Base-by-base conservation (phyloP, 2,329 filamentous ascomycete species). In the Aspergillus terreus region DNA sequence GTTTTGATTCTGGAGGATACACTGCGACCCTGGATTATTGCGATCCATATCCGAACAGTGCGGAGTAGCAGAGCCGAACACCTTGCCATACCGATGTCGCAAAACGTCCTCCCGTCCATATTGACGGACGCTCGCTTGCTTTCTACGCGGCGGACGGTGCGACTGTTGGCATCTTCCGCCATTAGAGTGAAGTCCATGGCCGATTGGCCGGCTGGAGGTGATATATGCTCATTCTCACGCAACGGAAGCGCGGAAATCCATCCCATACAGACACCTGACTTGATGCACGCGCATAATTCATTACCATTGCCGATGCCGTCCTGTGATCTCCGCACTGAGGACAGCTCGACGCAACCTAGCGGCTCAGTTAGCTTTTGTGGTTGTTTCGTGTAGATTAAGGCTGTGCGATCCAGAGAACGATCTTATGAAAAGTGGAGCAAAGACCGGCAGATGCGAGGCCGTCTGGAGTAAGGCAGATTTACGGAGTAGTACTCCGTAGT, bases 371-470 rank as follows among this genome's bases (percentile, higher is more conserved):
- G 43, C 43, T 51, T 30, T 32, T 30, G 35, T 35, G 36, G 23
- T 32, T n/a, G 56, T 58, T 57, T 57, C 56, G 53, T 44, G 25
- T 58, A 53, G 19, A 58, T 57, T 53, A 46, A 25, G 19, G 42
- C 30, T 32, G 36, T 42, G 44, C 27, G 21, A 46, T 47, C 33
- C 42, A 50, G 15, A 30, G 42, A 40, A 14, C 49, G 44, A 25
- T 52, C 46, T 25, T 54, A 49, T 44, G 44, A 53, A 52, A 55
- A 50, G 56, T 51, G 52, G 52, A 50, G 52, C 45, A 33, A 21
- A 42, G 15, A 21, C 48, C 53, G 48, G 53, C 47, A 51, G 32
- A 19, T 30, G 46, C 44, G 25, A 14, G 33, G 32, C 30, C 30
- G 46, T 42, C 21, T 15, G 35, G 25, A 23, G 44, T 47, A 56